Evolutionary conservation across 106 monocot genomes (phyloP), one percentile per base, ranked within the genome.

Genomic region (Dioscorea dumetorum): DNA sequence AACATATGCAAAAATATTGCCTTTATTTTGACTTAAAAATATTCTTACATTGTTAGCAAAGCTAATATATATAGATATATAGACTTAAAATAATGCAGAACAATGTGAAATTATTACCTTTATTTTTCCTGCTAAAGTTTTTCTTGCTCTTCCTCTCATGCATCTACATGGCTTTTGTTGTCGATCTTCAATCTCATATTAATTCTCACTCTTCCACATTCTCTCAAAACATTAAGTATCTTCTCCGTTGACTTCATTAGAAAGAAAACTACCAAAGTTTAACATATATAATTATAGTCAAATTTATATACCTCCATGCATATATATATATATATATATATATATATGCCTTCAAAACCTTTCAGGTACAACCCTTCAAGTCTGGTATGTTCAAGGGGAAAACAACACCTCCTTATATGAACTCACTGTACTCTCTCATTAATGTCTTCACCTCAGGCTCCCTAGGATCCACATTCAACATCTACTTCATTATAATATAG

Each of bases 401-500:
- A 32, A 71, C 66, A 1, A 61, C 24, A 66, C 71, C 66, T 33
- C 75, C 80, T 53, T 70, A 71, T 60, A 72, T 66, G 51, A 80
- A 75, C 7, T 69, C 70, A 3, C 62, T 41, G 35, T 80, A 80
- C 34, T 75, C 71, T 41, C 24, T 24, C 59, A 70, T 75, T 19
- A 80, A 35, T 51, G 51, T 71, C 66, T 67, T 65, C 3, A 71
- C 72, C 75, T 75, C 71, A 5, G 74, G 61, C 61, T 71, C 62
- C 16, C 71, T 71, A 24, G 75, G 63, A 8, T 53, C 66, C 75
- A 80, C 56, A 61, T 75, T 63, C 75, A 80, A 53, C n/a, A 75
- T 72, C 16, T 80, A 62, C 49, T 74, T 74, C 4, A 64, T 74
- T 66, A 80, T 80, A 15, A 80, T 20, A 67, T 75, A 70, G 60